phyloP scores from a whole-genome alignment of 441 rosid genomes.

The Erodium texanum region DNA sequence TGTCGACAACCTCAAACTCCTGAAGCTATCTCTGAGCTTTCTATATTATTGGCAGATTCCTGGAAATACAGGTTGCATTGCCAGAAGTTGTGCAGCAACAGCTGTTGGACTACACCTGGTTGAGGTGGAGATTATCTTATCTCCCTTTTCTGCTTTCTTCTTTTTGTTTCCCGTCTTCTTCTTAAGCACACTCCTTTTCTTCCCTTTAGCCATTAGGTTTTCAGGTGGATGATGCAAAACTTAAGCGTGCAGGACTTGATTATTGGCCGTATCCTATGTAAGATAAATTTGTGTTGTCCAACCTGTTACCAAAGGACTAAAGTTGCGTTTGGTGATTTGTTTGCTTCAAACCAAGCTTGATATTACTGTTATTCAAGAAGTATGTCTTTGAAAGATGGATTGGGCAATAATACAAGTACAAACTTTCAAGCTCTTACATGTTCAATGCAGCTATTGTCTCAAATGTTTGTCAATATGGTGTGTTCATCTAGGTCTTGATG shows the following conservation, averaged over 20 bases:
- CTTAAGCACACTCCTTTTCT: constrained; percentile 14
- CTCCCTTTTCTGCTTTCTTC: neutral
- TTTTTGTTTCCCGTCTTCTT: neutral
- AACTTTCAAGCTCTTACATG: neutral
- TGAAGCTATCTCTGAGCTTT: constrained; percentile 26
- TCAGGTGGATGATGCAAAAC: constrained; percentile 67
- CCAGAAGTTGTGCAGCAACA: constrained; percentile 96
- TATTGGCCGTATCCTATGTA: constrained; percentile 91
- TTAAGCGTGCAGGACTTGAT: constrained; percentile 94
- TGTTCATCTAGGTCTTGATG: neutral
- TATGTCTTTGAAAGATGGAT: neutral
- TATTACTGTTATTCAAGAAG: too few relatives aligned
- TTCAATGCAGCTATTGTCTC: neutral
- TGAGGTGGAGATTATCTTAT: constrained; percentile 33
- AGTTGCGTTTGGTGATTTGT: neutral
- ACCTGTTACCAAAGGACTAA: neutral
- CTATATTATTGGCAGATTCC: constrained; percentile 62
- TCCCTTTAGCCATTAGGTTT: constrained; percentile 77
- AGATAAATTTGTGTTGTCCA: neutral
- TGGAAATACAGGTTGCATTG: constrained; percentile 94
- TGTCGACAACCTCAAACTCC: neutral
- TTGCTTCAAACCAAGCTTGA: neutral
- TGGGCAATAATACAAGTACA: neutral
- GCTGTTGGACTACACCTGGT: constrained; percentile 83
- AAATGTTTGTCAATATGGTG: neutral